Percentiles rank a stretch among this genome's conserved stretches.
phyloP scores from a whole-genome alignment of 2,329 filamentous ascomycete species.

The Colletotrichum cuscutae region DNA sequence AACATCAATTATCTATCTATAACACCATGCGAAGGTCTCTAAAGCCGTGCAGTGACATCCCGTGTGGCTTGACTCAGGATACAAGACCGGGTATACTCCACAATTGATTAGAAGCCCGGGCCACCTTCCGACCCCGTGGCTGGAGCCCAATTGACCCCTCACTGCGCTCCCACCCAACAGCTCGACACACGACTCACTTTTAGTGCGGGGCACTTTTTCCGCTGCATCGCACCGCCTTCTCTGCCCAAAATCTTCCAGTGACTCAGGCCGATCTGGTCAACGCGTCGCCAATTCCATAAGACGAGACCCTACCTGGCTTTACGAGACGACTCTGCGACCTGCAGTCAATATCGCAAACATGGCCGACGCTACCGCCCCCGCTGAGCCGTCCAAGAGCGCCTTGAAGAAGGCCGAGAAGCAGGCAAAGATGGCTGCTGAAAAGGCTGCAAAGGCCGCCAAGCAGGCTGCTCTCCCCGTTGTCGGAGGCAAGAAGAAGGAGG shows the following conservation, averaged over 20 bases:
- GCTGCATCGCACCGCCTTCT: slow-evolving; percentile 30
- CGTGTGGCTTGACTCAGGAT: neutral
- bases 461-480: slow-evolving; percentile 62
- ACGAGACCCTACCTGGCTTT: slow-evolving; percentile 2
- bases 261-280: slow-evolving; percentile 33
- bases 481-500: slow-evolving; percentile 66
- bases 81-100: neutral
- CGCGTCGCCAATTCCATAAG: slow-evolving; percentile 22
- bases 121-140: slow-evolving; percentile 19
- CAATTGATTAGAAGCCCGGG: neutral
- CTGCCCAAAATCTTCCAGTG: slow-evolving; percentile 32
- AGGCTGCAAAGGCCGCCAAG: slow-evolving; percentile 71
- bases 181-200: slow-evolving; percentile 32
- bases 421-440: slow-evolving; percentile 69
- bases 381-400: slow-evolving; percentile 67
- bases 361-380: slow-evolving; percentile 35
- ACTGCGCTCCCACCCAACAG: slow-evolving; percentile 25
- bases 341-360: slow-evolving; percentile 32
- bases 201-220: slow-evolving; percentile 36
- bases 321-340: slow-evolving; percentile 21
- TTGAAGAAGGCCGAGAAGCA: slow-evolving; percentile 75
- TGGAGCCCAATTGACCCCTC: slow-evolving; percentile 34
- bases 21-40: too few relatives aligned
- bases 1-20: too few relatives aligned
- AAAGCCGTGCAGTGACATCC: neutral